Base-by-base conservation (phyloP, 495 filamentous ascomycete species). In the Lepraria neglecta region DNA sequence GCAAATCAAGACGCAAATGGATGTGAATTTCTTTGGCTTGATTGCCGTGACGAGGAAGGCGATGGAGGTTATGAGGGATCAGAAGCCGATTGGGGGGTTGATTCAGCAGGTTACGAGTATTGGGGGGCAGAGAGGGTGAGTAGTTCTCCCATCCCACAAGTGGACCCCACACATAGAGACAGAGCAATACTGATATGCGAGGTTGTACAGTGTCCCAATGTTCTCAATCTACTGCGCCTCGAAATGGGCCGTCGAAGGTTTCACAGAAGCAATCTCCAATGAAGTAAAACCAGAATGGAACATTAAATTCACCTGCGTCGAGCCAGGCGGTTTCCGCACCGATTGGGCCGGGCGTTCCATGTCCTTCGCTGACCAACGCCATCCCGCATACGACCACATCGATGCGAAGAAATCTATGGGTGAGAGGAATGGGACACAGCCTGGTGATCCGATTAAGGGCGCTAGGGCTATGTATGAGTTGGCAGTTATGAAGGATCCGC, bases 391-490 rank as follows among this genome's bases (percentile, higher is more conserved):
- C 58, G 76, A 77, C 56, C 75, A 78, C 59, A 70, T 80, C 14
- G 65, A 79, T 50, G 74, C 70, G 0, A 70, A 73, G 63, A 65
- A 69, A 63, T 51, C 35, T 0, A 76, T 76, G 70, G 65, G 62
- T 6, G 61, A 68, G 30, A 60, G 72, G 19, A 61, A 79, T 59
- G 72, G 71, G 6, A 73, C 67, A 3, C 76, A 79, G 52, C 70
- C 72, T 30, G 77, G 77, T 19, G 77, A 78, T 58, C 76, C 75
- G 15, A 30, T 31, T 0, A 80, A 79, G 53, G 78, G 68, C 0
- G 76, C 75, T 4, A 68, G 75, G 35, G 75, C 68, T 2, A 75
- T 78, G 69, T 80, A 78, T 58, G 73, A 81, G 46, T 58, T 81
- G 11, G 77, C 77, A 0, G 61, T 76, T 27, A 73, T 79, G 71